Percentiles rank a stretch among this genome's conserved stretches.
Conservation (phyloP, 352 stramenopile genomes). For the Phytophthora sp. region DNA sequence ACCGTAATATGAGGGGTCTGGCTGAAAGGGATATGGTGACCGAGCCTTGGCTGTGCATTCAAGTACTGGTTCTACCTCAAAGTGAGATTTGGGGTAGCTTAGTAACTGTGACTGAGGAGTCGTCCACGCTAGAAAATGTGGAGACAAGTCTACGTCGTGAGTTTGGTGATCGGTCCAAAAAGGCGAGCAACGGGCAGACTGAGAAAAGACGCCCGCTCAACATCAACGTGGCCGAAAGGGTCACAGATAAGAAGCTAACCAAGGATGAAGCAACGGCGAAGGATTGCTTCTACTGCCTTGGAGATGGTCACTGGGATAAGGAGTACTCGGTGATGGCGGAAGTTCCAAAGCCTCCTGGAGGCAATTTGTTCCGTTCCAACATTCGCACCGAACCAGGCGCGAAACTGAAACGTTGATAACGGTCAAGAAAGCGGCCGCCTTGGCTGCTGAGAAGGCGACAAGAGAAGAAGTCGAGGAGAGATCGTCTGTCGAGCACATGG, state of each 20-base stretch:
- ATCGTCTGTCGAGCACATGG: no score
- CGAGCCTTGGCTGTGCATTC: background rate
- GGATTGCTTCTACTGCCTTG: background rate
- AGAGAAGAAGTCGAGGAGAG: no score
- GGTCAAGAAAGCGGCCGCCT: background rate
- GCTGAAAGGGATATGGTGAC: constrained; percentile 11
- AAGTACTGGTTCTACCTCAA: background rate
- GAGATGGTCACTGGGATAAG: background rate
- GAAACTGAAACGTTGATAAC: background rate
- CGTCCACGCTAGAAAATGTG: background rate
- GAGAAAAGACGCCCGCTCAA: background rate
- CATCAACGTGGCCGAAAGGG: background rate
- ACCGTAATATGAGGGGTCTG: background rate
- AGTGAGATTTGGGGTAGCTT: background rate
- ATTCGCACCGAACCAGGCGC: background rate
- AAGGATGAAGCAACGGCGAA: background rate
- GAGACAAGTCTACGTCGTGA: background rate
- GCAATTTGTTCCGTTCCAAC: background rate
- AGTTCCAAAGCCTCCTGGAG: background rate
- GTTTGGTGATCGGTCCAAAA: background rate
- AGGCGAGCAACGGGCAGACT: background rate
- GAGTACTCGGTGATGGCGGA: background rate
- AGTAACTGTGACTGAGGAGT: background rate
- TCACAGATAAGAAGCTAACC: background rate
- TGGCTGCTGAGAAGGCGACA: no score